Base-by-base conservation (phyloP, 192 early-diverging fungal species). In the Rhizoclosmatium globosum region DNA sequence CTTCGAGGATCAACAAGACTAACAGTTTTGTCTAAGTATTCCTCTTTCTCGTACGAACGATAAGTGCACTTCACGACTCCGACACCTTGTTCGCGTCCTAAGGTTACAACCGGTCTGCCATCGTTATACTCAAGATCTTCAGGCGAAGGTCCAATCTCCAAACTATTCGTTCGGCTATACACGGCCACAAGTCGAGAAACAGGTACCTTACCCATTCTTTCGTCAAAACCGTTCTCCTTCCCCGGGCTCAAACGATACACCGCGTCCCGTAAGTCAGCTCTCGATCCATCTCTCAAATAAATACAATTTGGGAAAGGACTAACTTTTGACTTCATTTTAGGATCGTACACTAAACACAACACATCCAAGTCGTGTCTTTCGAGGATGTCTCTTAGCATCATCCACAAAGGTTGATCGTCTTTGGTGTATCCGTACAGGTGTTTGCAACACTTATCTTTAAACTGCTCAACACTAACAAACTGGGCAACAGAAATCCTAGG, bases 371-470 rank as follows among this genome's bases (percentile, higher is more conserved):
- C 53, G 1, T 15, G 53, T 9, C 19, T 9, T 56, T 56, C 53
- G 1, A 56, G 1, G 19, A 56, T n/a, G 19, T 56, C 53, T n/a
- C 53, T 9, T 15, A 56, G 53, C 9, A n/a, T 56, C 19, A 15
- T n/a, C 11, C 9, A 9, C 11, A 56, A n/a, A 9, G 19, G 53
- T n/a, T 56, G 53, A 9, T 56, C 53, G 19, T 56, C 53, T n/a
- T 56, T 56, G 53, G 9, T 9, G 53, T 15, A 56, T 15, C 53
- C 53, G 19, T 56, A n/a, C 53, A 56, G n/a, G 11, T 56, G 9
- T 56, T 56, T 56, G 53, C 53, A 56, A 56, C 53, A 56, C 53
- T 56, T 56, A n/a, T 56, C 53, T n/a, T n/a, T 9, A 56, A 56
- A 56, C 19, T 56, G 53, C 53, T n/a, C 19, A n/a, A 15, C 9